Conservation (phyloP, 208 protist species). For the Spongospora subterranea region DNA sequence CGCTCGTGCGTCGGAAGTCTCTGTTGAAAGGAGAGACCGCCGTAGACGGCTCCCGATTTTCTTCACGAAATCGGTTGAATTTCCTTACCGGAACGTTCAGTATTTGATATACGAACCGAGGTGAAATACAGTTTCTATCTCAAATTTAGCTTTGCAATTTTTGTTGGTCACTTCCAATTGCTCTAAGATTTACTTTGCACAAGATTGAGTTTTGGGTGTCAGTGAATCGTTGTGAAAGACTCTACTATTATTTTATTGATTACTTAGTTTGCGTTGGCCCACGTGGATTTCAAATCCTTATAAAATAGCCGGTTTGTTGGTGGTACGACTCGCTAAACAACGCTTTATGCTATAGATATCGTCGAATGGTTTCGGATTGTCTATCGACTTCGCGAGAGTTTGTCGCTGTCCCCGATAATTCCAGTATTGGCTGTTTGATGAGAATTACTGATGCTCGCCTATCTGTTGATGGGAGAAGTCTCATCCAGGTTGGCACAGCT, state of each 20-base stretch:
- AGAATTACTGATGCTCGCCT: not conserved
- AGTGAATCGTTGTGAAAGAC: no score
- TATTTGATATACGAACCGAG: conserved; percentile 29
- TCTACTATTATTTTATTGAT: no score
- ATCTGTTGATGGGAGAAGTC: not conserved
- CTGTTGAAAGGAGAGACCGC: not conserved
- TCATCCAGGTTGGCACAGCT: conserved; percentile 8
- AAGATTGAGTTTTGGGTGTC: no score
- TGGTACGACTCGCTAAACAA: not conserved
- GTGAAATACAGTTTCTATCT: not conserved
- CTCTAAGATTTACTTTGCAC: no score
- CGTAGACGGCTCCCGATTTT: not conserved
- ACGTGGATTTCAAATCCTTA: no score
- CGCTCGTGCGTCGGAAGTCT: not conserved
- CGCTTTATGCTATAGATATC: not conserved
- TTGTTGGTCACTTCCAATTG: no score
- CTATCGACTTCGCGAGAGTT: not conserved
- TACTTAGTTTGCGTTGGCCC: no score
- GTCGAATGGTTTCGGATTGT: conserved; percentile 38
- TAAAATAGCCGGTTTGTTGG: no score
- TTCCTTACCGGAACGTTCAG: not conserved
- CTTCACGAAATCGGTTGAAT: conserved; percentile 28
- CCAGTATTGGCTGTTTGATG: not conserved
- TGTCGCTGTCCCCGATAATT: conserved; percentile 15
- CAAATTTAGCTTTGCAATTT: no score